A percentile compares a stretch with the other conserved stretches of the same genome.
phyloP scores from a whole-genome alignment of 306 rosid genomes.

The Cucumis hystrix region DNA sequence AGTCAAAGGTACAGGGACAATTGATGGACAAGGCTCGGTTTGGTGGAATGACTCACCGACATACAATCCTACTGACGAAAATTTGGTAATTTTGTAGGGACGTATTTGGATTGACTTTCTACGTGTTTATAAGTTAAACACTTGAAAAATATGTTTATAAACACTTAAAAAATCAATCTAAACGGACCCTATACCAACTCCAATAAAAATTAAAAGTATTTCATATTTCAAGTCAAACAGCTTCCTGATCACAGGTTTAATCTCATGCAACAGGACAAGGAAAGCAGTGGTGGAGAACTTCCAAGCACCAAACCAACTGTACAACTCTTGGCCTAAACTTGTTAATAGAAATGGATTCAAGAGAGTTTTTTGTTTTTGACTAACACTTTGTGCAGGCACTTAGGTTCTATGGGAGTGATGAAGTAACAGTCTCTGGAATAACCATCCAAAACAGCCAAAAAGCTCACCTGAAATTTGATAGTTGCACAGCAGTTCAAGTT shows the following conservation, averaged over 20 bases:
- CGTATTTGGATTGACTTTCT: too few relatives aligned
- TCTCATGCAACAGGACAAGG: conserved; percentile 3
- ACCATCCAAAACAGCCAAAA: conserved; percentile 83
- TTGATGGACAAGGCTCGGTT: conserved; percentile 84
- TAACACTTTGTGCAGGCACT: conserved; percentile 47
- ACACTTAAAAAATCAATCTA: too few relatives aligned
- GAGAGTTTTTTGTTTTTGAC: not conserved
- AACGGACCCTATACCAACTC: too few relatives aligned
- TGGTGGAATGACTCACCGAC: conserved; percentile 76
- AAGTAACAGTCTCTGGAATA: conserved; percentile 75
- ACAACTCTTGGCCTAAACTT: conserved; percentile 14
- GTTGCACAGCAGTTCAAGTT: conserved; percentile 67
- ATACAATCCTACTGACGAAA: conserved; percentile 49
- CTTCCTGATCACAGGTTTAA: not conserved
- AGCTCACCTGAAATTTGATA: conserved; percentile 90
- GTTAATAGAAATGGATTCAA: not conserved
- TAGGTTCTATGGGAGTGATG: conserved; percentile 77
- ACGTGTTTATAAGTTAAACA: too few relatives aligned
- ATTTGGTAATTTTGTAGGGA: not conserved
- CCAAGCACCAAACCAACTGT: conserved; percentile 84
- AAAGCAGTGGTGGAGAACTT: conserved; percentile 30
- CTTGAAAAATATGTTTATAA: too few relatives aligned
- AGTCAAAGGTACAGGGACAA: conserved; percentile 62
- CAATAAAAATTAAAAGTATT: not conserved
- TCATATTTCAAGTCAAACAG: not conserved